Conservation (phyloP, 345 rosid species). For the Sonneratia alba region DNA sequence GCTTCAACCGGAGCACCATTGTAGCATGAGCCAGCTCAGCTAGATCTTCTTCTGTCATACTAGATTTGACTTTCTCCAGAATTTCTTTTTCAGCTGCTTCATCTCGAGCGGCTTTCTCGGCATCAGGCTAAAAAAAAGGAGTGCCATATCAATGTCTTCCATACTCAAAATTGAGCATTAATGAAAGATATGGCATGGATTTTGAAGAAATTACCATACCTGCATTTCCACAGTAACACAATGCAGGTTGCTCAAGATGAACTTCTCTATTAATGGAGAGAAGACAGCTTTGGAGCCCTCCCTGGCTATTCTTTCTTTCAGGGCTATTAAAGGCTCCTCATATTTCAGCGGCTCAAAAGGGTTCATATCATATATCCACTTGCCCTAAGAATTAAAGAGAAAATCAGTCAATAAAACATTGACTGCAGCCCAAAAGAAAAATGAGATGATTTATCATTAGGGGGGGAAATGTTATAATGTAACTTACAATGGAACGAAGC, state of each 20-base stretch:
- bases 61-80: conserved; percentile 57
- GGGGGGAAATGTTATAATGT: background rate
- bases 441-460: background rate
- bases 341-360: conserved; percentile 94
- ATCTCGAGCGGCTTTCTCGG: conserved; percentile 74
- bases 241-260: conserved; percentile 72
- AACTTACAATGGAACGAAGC: conserved; percentile 78
- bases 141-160: conserved; percentile 8
- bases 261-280: conserved; percentile 82
- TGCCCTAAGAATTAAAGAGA: conserved; percentile 41
- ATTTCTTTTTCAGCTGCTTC: conserved; percentile 73
- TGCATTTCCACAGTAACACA: conserved; percentile 90
- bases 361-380: conserved; percentile 98
- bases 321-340: conserved; percentile 64
- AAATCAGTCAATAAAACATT: conserved; percentile 2
- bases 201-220: conserved; percentile 28
- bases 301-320: conserved; percentile 75
- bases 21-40: conserved; percentile 88
- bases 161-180: conserved; percentile 12
- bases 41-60: conserved; percentile 88
- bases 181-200: background rate
- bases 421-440: background rate
- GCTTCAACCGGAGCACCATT: conserved; percentile 70
- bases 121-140: conserved; percentile 61
- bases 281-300: conserved; percentile 93